Conservation (phyloP, 768 basidiomycete species). For the Cyathus striatus region DNA sequence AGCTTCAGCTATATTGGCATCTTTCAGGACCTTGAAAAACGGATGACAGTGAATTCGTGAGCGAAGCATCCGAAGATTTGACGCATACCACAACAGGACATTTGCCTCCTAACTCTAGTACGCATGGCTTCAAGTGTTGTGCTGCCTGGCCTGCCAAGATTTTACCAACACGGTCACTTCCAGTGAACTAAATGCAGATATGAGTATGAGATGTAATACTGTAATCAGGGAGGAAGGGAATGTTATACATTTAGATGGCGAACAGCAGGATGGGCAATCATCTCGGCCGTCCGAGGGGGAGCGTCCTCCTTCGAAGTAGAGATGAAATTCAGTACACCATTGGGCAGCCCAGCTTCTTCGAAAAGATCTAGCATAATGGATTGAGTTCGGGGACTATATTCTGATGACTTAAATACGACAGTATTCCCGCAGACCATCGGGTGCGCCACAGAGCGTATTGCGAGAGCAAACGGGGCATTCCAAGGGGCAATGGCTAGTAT, state of each 20-base stretch:
- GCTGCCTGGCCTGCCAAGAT: constrained; percentile 51
- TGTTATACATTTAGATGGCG: constrained; percentile 48
- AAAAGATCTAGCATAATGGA: constrained; percentile 40
- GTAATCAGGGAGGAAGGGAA: no score
- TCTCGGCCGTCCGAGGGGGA: constrained; percentile 38
- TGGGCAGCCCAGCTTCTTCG: constrained; percentile 55
- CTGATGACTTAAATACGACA: constrained; percentile 48
- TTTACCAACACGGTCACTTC: constrained; percentile 47
- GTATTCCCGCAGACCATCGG: constrained; percentile 55
- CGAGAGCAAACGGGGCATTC: constrained; percentile 46
- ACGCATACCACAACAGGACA: constrained; percentile 38
- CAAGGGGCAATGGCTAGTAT: constrained; percentile 50
- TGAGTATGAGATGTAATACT: no score
- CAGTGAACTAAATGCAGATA: constrained; percentile 39
- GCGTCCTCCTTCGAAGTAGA: constrained; percentile 38
- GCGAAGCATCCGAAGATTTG: constrained; percentile 2
- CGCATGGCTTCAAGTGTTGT: constrained; percentile 48
- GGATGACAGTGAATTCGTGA: background rate
- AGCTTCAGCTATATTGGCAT: constrained; percentile 49
- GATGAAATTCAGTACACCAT: constrained; percentile 54
- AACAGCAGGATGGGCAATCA: constrained; percentile 51
- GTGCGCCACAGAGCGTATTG: constrained; percentile 36
- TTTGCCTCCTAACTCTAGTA: constrained; percentile 54
- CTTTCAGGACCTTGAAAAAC: constrained; percentile 49
- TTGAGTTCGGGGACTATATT: constrained; percentile 43